A percentile compares a stretch with the other conserved stretches of the same genome.
These are phyloP conservation scores for Calycina herbarum DNA, from an alignment of 2,329 filamentous ascomycete species.

Conservation along the genomic window DNA sequence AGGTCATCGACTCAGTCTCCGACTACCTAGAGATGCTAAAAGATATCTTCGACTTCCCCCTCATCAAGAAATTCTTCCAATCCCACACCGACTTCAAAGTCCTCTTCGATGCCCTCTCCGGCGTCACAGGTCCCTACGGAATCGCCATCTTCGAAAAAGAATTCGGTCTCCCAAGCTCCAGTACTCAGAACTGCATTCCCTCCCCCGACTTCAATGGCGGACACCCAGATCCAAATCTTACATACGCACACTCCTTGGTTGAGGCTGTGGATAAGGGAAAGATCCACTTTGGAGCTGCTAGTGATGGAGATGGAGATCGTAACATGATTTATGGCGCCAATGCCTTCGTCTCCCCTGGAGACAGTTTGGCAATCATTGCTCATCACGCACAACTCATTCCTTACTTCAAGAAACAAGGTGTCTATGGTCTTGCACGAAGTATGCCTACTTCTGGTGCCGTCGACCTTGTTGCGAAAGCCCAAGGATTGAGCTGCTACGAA, in stretches of 20 bases:
- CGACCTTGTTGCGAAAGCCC: conserved; percentile 92
- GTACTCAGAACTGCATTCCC: conserved; percentile 88
- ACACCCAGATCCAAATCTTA: conserved; percentile 96
- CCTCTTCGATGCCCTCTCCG: conserved; percentile 90
- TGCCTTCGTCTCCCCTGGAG: conserved; percentile 93
- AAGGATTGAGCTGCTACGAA: conserved; percentile 89
- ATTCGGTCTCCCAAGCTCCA: conserved; percentile 74
- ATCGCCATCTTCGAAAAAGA: conserved; percentile 93
- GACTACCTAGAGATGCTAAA: conserved; percentile 96
- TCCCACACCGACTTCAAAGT: conserved; percentile 91
- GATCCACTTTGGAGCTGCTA: conserved; percentile 94
- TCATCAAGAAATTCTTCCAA: conserved; percentile 92
- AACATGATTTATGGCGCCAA: conserved; percentile 99
- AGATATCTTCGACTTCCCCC: conserved; percentile 95
- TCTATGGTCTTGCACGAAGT: conserved; percentile 90
- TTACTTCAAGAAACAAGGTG: conserved; percentile 97
- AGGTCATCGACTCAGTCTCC: conserved; percentile 88
- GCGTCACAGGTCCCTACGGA: conserved; percentile 94
- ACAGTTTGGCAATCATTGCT: conserved; percentile 96
- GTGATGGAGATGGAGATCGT: conserved; percentile 94
- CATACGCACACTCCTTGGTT: conserved; percentile 92
- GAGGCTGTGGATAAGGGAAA: conserved; percentile 87
- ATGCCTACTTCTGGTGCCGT: conserved; percentile 98
- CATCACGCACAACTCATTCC: conserved; percentile 96
- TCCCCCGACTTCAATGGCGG: conserved; percentile 95